A percentile compares a stretch with the other conserved stretches of the same genome.
Conservation (phyloP, 768 basidiomycete species). For the Tylopilus rubrobrunneus region DNA sequence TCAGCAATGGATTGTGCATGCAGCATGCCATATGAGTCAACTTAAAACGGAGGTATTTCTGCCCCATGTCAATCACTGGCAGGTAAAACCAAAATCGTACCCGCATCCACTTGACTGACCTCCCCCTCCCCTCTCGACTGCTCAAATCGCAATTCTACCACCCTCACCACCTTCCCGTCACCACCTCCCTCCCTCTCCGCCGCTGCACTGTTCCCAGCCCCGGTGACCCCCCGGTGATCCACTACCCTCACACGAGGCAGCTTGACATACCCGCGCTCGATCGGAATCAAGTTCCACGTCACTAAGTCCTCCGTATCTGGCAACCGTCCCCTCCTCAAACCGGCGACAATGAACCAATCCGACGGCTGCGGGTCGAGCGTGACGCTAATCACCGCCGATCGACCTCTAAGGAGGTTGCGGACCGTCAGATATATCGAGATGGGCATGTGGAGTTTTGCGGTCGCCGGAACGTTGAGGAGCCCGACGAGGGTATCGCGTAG, state of each 20-base stretch:
- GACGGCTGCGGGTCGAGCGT: slow-evolving; percentile 44
- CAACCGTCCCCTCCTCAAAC: slow-evolving; percentile 61
- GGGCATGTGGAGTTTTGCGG: slow-evolving; percentile 60
- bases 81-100: slow-evolving; percentile 19
- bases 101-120: background rate
- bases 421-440: slow-evolving; percentile 52
- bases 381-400: slow-evolving; percentile 66
- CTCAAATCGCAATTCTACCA: slow-evolving; percentile 52
- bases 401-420: slow-evolving; percentile 60
- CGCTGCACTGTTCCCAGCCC: slow-evolving; percentile 20
- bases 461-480: slow-evolving; percentile 58
- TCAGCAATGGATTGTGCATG: too few species aligned
- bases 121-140: slow-evolving; percentile 15
- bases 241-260: slow-evolving; percentile 60
- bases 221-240: slow-evolving; percentile 42
- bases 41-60: too few species aligned
- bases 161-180: slow-evolving; percentile 43
- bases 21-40: too few species aligned
- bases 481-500: slow-evolving; percentile 64
- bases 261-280: slow-evolving; percentile 67
- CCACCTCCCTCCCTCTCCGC: slow-evolving; percentile 27
- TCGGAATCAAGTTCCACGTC: slow-evolving; percentile 65
- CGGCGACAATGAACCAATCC: slow-evolving; percentile 81
- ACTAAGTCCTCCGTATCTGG: slow-evolving; percentile 66
- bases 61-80: background rate